phyloP scores from a whole-genome alignment of 108 stramenopile species.

The Cafeteria roenbergensis region DNA sequence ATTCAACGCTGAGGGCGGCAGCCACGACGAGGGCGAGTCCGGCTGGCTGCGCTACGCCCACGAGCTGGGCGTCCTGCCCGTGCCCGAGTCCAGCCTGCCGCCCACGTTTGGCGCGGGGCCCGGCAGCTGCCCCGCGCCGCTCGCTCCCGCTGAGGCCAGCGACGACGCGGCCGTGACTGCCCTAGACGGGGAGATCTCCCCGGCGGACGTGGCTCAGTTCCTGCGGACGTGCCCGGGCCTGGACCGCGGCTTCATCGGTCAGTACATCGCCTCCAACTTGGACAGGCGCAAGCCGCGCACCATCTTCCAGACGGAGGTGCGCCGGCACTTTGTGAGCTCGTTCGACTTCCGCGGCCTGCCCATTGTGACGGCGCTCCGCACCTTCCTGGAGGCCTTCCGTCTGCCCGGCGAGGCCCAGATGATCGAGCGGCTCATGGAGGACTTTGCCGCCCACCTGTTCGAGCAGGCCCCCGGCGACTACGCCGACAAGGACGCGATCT shows the following conservation, averaged over 20 bases:
- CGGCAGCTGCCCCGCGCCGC: too few relatives aligned
- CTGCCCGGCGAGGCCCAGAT: conserved; percentile 91
- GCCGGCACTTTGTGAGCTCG: conserved; percentile 42
- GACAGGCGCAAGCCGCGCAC: conserved; percentile 68
- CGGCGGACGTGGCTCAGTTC: conserved; percentile 52
- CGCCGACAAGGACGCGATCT: conserved; percentile 71
- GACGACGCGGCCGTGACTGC: too few relatives aligned
- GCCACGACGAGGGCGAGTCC: too few relatives aligned
- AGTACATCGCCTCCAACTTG: conserved; percentile 69
- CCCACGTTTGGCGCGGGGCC: too few relatives aligned
- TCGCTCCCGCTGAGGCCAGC: too few relatives aligned
- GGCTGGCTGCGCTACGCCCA: conserved; percentile 64
- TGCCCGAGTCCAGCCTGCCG: too few relatives aligned
- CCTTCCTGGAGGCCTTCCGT: conserved; percentile 66
- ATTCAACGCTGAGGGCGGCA: conserved; percentile 57
- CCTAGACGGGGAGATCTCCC: too few relatives aligned
- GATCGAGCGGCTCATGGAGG: conserved; percentile 88
- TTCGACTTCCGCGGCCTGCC: conserved; percentile 57
- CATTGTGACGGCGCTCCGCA: conserved; percentile 66
- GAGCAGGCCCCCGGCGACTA: conserved; percentile 21
- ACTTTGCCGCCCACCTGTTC: conserved; percentile 36
- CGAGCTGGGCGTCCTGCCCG: conserved; percentile 46
- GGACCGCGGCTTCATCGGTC: conserved; percentile 70
- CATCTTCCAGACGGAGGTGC: conserved; percentile 67
- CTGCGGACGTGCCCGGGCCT: conserved; percentile 66